Evolutionary conservation across 768 basidiomycete genomes (phyloP).

Genomic region (Amanita subjunquillea): DNA sequence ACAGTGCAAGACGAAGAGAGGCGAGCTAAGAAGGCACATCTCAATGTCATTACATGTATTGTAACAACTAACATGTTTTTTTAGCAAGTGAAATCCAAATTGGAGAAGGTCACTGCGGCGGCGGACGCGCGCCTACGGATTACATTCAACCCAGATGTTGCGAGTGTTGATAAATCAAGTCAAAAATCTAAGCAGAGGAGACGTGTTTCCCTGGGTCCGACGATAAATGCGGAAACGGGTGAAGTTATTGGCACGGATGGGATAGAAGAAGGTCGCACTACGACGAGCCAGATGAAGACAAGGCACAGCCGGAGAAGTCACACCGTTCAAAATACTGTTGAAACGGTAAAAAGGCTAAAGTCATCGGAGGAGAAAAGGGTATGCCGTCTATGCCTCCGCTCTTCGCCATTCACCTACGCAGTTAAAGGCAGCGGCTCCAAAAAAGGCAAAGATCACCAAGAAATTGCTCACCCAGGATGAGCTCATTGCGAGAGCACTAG

Average conservation of each 20-base stretch:
- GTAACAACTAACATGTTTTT: not conserved
- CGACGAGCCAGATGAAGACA: constrained; percentile 16
- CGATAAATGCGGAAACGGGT: constrained; percentile 51
- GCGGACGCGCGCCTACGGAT: constrained; percentile 59
- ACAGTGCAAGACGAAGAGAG: constrained; percentile 52
- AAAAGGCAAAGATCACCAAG: constrained; percentile 43
- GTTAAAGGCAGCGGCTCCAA: constrained; percentile 46
- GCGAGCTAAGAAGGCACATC: constrained; percentile 34
- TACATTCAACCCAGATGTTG: constrained; percentile 53
- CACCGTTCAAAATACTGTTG: constrained; percentile 63
- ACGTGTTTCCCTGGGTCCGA: constrained; percentile 44
- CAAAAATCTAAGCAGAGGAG: constrained; percentile 24
- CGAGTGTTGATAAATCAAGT: constrained; percentile 16
- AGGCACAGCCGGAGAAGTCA: constrained; percentile 58
- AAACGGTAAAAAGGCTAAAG: constrained; percentile 54
- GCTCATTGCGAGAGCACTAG: constrained; percentile 71
- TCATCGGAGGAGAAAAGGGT: constrained; percentile 48
- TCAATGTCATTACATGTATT: not conserved
- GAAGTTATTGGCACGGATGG: constrained; percentile 33
- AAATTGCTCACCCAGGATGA: constrained; percentile 69
- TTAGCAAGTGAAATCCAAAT: constrained; percentile 43
- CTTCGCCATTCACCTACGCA: not conserved
- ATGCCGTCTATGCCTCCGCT: constrained; percentile 21
- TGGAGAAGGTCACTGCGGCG: constrained; percentile 54
- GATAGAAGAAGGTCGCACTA: not conserved